These are phyloP conservation scores for Borovskyia barvae DNA, from an alignment of 208 protist genomes.

Conservation along the genomic window DNA sequence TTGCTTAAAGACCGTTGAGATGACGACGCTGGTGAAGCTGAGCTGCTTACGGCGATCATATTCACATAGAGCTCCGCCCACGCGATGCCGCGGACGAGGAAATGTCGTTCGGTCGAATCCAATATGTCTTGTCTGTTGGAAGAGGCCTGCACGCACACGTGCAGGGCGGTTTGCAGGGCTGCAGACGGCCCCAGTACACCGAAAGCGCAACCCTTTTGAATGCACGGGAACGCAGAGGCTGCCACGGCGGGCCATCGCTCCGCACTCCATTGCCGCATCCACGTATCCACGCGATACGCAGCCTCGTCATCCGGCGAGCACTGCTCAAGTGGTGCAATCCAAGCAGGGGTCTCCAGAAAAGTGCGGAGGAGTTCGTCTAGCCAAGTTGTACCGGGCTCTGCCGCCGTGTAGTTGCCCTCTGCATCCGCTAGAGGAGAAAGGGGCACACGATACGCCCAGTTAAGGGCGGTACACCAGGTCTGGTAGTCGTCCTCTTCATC, in stretches of 20 bases:
- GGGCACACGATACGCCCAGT: constrained; percentile 52
- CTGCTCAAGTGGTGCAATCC: not conserved
- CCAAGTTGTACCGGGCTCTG: constrained; percentile 31
- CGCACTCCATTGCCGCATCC: constrained; percentile 22
- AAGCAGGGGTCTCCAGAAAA: constrained; percentile 19
- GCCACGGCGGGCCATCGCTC: constrained; percentile 16
- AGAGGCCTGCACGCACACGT: constrained; percentile 17
- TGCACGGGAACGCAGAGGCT: constrained; percentile 12
- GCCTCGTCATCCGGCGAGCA: not conserved
- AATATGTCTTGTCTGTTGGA: not conserved
- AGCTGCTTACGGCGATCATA: not conserved
- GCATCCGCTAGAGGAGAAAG: constrained; percentile 64
- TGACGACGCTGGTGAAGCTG: not conserved
- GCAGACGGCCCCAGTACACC: constrained; percentile 20
- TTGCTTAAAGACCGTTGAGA: constrained; percentile 20
- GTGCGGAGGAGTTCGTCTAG: constrained; percentile 39
- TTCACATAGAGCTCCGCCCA: constrained; percentile 69
- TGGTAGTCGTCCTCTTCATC: constrained; percentile 25
- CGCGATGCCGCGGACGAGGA: constrained; percentile 56
- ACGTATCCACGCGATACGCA: constrained; percentile 6
- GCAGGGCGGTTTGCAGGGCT: constrained; percentile 11
- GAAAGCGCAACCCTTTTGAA: constrained; percentile 9
- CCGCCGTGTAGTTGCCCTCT: constrained; percentile 55
- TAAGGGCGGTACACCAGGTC: constrained; percentile 34
- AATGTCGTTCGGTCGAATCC: constrained; percentile 2